These are phyloP conservation scores for Aspergillus ellipticus DNA, from an alignment of 495 filamentous ascomycete genomes.

Conservation along the genomic window DNA sequence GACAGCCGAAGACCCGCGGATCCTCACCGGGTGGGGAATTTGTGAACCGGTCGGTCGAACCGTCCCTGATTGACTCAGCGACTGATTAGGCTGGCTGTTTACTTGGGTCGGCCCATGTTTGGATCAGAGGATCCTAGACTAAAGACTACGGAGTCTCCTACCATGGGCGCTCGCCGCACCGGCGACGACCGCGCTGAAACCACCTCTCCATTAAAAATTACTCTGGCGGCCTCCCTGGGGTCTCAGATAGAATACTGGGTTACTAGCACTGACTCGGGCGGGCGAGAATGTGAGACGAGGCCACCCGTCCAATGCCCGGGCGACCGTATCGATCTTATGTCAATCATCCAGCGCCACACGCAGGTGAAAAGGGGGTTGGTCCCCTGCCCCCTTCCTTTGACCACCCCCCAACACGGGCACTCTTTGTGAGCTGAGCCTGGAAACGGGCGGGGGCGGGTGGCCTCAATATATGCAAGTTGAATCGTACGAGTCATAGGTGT, in stretches of 20 bases:
- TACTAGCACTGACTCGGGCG: background rate
- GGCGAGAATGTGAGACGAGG: constrained; percentile 13
- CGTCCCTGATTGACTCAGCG: constrained; percentile 3
- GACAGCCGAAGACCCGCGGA: constrained; percentile 5
- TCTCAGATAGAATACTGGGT: constrained; percentile 1
- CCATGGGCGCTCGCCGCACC: no score
- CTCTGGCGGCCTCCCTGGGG: background rate
- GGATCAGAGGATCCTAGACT: no score
- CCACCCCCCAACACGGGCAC: background rate
- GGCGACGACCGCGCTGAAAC: background rate
- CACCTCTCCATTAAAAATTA: background rate
- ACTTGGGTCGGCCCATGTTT: background rate
- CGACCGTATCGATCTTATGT: constrained; percentile 14
- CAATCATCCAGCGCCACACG: constrained; percentile 23
- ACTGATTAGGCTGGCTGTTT: background rate
- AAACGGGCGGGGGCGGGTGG: background rate
- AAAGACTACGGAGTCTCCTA: no score
- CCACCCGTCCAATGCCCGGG: background rate
- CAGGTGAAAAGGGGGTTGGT: constrained; percentile 7
- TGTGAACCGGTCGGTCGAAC: constrained; percentile 9
- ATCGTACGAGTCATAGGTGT: constrained; percentile 3
- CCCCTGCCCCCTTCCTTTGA: background rate
- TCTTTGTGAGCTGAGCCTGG: background rate
- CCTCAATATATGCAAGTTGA: constrained; percentile 4
- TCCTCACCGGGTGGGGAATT: background rate